phyloP scores from a whole-genome alignment of 208 protist species.

The Herpetomonas samuelpessoai region DNA sequence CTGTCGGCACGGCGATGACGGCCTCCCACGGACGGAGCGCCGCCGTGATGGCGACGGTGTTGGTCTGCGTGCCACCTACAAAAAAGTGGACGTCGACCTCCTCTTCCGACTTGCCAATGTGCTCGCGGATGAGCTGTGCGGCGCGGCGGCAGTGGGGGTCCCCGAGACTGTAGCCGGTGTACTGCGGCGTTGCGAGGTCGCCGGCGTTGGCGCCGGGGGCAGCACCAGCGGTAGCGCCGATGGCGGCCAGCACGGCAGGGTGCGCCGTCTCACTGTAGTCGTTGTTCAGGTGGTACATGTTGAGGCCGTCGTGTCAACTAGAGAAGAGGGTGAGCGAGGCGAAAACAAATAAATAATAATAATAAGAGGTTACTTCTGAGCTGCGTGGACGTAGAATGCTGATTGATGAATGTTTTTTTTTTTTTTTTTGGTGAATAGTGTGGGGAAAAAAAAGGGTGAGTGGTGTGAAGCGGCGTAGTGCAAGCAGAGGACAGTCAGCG shows the following conservation, averaged over 20 bases:
- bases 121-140: constrained; percentile 19
- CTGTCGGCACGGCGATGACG: constrained; percentile 24
- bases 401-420: not conserved
- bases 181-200: constrained; percentile 6
- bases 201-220: not conserved
- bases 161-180: constrained; percentile 34
- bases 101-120: constrained; percentile 12
- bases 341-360: no score
- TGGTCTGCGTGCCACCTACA: constrained; percentile 42
- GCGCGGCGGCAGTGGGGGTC: constrained; percentile 30
- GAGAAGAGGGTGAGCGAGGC: not conserved
- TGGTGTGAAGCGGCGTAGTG: no score
- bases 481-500: no score
- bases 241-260: constrained; percentile 25
- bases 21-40: constrained; percentile 44
- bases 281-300: constrained; percentile 33
- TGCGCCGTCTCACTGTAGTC: constrained; percentile 46
- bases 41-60: constrained; percentile 22
- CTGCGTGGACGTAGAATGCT: not conserved
- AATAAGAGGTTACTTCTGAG: no score
- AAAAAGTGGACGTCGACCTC: constrained; percentile 40
- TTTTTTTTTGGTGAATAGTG: not conserved
- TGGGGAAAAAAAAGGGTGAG: not conserved
- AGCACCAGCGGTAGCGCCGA: constrained; percentile 14
- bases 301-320: not conserved